phyloP scores from a whole-genome alignment of 306 rosid species.

The Cicer yamashitae region DNA sequence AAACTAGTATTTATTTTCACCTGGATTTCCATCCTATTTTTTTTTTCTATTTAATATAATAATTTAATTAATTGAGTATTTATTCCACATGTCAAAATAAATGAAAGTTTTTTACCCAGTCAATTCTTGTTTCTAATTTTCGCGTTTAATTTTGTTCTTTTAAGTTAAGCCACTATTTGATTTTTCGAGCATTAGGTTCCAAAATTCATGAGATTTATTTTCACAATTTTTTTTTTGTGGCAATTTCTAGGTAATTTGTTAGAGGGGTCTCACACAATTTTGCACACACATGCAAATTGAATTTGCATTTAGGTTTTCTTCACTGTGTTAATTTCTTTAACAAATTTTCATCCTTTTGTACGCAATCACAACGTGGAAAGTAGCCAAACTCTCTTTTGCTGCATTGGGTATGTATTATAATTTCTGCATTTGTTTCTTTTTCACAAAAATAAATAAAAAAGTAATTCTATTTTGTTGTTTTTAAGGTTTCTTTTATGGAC shows the following conservation, averaged over 20 bases:
- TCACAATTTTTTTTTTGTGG: constrained; percentile 21
- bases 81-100: constrained; percentile 47
- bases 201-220: constrained; percentile 42
- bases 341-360: constrained; percentile 40
- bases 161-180: constrained; percentile 30
- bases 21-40: constrained; percentile 35
- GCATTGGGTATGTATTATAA: constrained; percentile 52
- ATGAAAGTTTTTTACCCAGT: constrained; percentile 54
- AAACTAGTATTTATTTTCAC: neutral
- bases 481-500: constrained; percentile 37
- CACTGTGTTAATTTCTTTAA: constrained; percentile 40
- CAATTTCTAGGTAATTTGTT: constrained; percentile 44
- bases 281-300: constrained; percentile 50
- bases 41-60: constrained; percentile 35
- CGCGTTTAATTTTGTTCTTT: constrained; percentile 28
- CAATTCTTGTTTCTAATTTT: constrained; percentile 50
- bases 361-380: constrained; percentile 55
- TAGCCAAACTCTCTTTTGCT: constrained; percentile 44
- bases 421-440: constrained; percentile 39
- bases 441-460: neutral
- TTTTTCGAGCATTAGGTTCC: constrained; percentile 49
- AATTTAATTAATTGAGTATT: constrained; percentile 14
- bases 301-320: constrained; percentile 48
- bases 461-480: neutral
- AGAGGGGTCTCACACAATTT: constrained; percentile 43